Conservation (phyloP, 1,284 basidiomycete genomes). For the Cystobasidiaceae sp. region DNA sequence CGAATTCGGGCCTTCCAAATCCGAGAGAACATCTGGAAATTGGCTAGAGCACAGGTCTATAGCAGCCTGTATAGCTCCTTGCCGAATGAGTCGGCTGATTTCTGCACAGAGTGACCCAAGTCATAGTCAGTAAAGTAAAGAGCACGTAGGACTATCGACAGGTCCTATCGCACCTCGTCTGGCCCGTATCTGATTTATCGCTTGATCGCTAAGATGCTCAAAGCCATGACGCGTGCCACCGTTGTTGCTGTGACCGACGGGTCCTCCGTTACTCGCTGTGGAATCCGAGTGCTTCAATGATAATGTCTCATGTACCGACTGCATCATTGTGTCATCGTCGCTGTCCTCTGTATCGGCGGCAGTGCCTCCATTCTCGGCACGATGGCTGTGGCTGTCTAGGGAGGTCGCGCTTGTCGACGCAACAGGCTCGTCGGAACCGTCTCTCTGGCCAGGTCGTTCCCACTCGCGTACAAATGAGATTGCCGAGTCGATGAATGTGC, state of each 20-base stretch:
- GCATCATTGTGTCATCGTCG: conserved; percentile 15
- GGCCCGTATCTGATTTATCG: conserved; percentile 16
- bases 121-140: not conserved
- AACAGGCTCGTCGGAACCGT: not conserved
- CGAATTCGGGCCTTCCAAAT: conserved; percentile 25
- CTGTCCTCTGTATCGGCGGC: not conserved
- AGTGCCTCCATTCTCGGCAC: not conserved
- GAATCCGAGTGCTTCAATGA: not conserved
- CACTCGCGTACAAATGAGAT: conserved; percentile 24
- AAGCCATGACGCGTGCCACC: not conserved
- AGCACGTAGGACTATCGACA: not conserved
- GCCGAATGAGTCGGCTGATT: conserved; percentile 60
- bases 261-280: too few species aligned
- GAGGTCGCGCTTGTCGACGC: not conserved
- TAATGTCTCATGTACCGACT: conserved; percentile 2
- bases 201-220: not conserved
- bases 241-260: not conserved
- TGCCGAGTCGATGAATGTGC: conserved; percentile 16
- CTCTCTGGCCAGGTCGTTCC: not conserved
- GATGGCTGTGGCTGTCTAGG: not conserved
- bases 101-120: conserved; percentile 50
- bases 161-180: not conserved
- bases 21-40: conserved; percentile 66
- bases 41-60: conserved; percentile 59
- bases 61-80: conserved; percentile 65